Evolutionary conservation across 2,329 filamentous ascomycete species (phyloP).

Genomic region (Blastomyces parvus): DNA sequence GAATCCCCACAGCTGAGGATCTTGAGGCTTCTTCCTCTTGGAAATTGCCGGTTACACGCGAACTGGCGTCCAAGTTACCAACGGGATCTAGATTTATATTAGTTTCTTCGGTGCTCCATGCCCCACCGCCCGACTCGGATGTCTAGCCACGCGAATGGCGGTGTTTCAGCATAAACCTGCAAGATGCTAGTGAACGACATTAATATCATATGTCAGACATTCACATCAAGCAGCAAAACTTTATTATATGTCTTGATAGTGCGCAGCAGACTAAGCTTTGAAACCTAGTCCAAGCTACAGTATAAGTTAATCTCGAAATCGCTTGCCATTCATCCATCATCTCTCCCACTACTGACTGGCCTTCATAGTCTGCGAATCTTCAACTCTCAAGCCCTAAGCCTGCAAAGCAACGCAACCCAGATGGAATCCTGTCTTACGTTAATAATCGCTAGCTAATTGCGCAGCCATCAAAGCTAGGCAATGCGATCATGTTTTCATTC

Average conservation of each 20-base stretch:
- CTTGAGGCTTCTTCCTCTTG: too few species aligned
- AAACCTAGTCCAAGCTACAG: background rate
- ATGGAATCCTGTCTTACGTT: background rate
- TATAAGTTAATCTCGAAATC: background rate
- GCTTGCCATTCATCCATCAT: background rate
- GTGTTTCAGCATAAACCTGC: background rate
- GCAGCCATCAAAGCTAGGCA: background rate
- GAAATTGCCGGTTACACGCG: background rate
- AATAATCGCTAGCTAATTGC: too few species aligned
- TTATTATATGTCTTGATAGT: too few species aligned
- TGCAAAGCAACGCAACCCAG: background rate
- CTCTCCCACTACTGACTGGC: background rate
- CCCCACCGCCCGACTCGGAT: background rate
- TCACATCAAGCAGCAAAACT: too few species aligned
- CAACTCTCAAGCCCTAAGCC: background rate
- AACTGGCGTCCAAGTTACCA: background rate
- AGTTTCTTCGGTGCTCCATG: background rate
- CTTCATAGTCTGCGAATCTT: background rate
- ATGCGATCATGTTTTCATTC: background rate
- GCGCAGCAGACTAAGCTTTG: background rate
- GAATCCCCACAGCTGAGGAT: too few species aligned
- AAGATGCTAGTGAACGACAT: background rate
- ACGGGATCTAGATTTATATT: background rate
- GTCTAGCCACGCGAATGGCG: background rate
- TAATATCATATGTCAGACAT: too few species aligned